These are phyloP conservation scores for Scalesia atractyloides DNA, from an alignment of 129 eudicot species.

Conservation along the genomic window DNA sequence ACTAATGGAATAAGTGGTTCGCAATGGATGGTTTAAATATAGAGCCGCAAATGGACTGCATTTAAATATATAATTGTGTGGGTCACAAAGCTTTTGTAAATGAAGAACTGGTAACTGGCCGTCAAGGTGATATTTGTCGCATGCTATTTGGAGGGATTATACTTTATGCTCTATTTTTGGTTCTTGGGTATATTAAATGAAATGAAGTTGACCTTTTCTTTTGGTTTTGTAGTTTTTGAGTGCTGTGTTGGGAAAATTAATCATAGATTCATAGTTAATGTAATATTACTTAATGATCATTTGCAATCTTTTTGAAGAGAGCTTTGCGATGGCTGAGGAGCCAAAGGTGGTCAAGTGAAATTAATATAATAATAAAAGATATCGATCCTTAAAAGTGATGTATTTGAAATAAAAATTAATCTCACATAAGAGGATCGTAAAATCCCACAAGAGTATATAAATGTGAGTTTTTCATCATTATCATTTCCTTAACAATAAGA, in stretches of 20 bases:
- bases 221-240: neutral
- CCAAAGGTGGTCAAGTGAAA: too few relatives aligned
- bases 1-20: constrained; percentile 39
- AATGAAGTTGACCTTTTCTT: neutral
- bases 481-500: too few relatives aligned
- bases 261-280: too few relatives aligned
- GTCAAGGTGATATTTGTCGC: constrained; percentile 22
- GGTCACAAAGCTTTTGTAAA: constrained; percentile 27
- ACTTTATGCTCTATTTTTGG: neutral
- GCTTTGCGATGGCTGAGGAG: too few relatives aligned
- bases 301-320: too few relatives aligned
- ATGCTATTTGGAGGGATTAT: neutral
- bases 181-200: neutral
- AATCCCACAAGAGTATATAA: neutral
- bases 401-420: too few relatives aligned
- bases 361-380: too few relatives aligned
- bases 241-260: neutral
- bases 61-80: constrained; percentile 19
- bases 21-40: constrained; percentile 41
- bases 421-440: too few relatives aligned
- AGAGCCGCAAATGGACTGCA: constrained; percentile 52
- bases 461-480: too few relatives aligned
- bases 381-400: too few relatives aligned
- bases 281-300: too few relatives aligned
- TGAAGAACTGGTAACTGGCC: neutral